These are phyloP conservation scores for Ganoderma multipileum DNA, from an alignment of 1,284 basidiomycete species.

Conservation along the genomic window DNA sequence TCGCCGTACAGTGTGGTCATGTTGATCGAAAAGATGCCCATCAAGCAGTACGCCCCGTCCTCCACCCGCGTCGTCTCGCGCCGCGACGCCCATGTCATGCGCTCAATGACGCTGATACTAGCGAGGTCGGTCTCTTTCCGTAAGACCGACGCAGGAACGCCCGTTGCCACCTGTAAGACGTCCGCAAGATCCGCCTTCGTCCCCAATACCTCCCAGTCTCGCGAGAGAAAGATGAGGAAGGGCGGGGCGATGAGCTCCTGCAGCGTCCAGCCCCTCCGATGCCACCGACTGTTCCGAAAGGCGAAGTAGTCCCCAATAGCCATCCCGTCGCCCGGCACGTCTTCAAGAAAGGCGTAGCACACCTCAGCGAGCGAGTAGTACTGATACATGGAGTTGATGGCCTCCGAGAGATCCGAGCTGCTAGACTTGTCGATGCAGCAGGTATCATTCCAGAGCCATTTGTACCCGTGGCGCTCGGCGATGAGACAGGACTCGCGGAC, in stretches of 20 bases:
- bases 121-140: slow-evolving; percentile 5
- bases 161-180: not conserved
- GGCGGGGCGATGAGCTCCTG: slow-evolving; percentile 20
- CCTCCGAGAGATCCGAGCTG: slow-evolving; percentile 15
- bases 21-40: slow-evolving; percentile 21
- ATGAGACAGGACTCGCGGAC: not conserved
- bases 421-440: slow-evolving; percentile 21
- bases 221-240: slow-evolving; percentile 13
- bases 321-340: slow-evolving; percentile 3
- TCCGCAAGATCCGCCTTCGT: slow-evolving; percentile 11
- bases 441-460: slow-evolving; percentile 15
- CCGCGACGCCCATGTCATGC: slow-evolving; percentile 22
- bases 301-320: slow-evolving; percentile 1
- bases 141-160: slow-evolving; percentile 12
- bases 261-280: slow-evolving; percentile 16
- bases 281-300: slow-evolving; percentile 16
- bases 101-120: slow-evolving; percentile 16
- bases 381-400: slow-evolving; percentile 20
- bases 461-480: slow-evolving; percentile 5
- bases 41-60: slow-evolving; percentile 21
- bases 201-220: slow-evolving; percentile 15
- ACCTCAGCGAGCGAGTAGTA: slow-evolving; percentile 10
- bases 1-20: slow-evolving; percentile 24
- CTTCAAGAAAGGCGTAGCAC: slow-evolving; percentile 12
- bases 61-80: slow-evolving; percentile 19